These are phyloP conservation scores for Solanum clarkiae DNA, from an alignment of 257 asterid species.

Conservation along the genomic window DNA sequence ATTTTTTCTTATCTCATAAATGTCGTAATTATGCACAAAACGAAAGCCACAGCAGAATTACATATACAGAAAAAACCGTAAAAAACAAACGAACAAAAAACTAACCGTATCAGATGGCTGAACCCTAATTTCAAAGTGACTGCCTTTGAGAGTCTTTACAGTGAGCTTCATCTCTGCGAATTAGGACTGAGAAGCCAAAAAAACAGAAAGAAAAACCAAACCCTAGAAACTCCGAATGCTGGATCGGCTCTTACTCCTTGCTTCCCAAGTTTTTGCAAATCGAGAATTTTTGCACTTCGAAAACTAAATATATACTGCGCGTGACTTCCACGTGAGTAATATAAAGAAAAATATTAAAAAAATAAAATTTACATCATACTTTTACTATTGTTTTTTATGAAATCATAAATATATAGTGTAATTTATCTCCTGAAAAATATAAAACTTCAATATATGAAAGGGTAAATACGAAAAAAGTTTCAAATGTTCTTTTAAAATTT, in stretches of 20 bases:
- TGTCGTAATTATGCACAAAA: background rate
- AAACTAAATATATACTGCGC: background rate
- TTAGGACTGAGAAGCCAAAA: background rate
- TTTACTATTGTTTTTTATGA: no score
- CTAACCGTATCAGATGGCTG: constrained; percentile 71
- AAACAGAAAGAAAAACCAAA: background rate
- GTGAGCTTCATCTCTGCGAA: constrained; percentile 72
- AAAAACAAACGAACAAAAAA: background rate
- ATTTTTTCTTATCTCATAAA: background rate
- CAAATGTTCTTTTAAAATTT: no score
- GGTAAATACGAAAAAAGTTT: no score
- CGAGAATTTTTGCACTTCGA: background rate
- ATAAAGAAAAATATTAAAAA: no score
- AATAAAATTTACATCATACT: no score
- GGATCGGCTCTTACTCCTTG: background rate
- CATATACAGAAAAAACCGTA: background rate
- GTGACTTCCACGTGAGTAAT: background rate
- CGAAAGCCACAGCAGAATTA: background rate
- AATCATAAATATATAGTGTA: no score
- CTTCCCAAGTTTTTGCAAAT: background rate
- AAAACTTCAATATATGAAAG: no score
- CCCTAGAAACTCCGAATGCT: background rate
- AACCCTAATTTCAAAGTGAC: constrained; percentile 75
- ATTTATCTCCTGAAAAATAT: no score
- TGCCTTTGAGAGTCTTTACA: constrained; percentile 91